A percentile compares a stretch with the other conserved stretches of the same genome.
phyloP scores from a whole-genome alignment of 2,329 filamentous ascomycete species.

The Fusarium foetens region DNA sequence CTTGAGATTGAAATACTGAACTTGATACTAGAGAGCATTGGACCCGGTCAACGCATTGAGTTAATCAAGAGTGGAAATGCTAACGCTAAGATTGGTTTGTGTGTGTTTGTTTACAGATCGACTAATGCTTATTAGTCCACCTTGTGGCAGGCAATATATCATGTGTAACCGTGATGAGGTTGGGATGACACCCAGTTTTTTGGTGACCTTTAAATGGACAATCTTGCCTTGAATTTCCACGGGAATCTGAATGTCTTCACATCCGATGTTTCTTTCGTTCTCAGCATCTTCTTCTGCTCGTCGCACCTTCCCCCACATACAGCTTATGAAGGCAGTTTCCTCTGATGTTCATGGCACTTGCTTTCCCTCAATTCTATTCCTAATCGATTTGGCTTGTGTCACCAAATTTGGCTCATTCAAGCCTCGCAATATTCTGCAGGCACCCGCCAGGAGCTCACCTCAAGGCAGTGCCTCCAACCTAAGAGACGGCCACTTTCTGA shows the following conservation, averaged over 20 bases:
- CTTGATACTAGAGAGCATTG: not conserved
- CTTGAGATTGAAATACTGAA: conserved; percentile 15
- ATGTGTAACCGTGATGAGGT: conserved; percentile 9
- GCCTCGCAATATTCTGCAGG: conserved; percentile 17
- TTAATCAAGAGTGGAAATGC: not conserved
- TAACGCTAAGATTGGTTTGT: not conserved
- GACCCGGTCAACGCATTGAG: not conserved
- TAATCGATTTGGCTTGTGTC: not conserved
- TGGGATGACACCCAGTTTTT: not conserved
- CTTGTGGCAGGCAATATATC: not conserved
- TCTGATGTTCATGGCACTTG: not conserved
- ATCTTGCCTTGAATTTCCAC: not conserved
- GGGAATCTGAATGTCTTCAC: not conserved
- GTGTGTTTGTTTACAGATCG: not conserved
- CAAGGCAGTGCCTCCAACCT: not conserved
- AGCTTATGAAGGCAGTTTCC: not conserved
- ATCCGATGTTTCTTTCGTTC: not conserved
- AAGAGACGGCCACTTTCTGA: not conserved
- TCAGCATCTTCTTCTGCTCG: not conserved
- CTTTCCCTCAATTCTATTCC: not conserved
- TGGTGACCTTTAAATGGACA: not conserved
- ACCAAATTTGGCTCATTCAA: not conserved
- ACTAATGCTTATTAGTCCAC: not conserved
- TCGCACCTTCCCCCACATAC: not conserved
- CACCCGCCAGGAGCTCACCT: conserved; percentile 9